These are phyloP conservation scores for Juglanconis sp. DNA, from an alignment of 2,329 filamentous ascomycete genomes.

Conservation along the genomic window DNA sequence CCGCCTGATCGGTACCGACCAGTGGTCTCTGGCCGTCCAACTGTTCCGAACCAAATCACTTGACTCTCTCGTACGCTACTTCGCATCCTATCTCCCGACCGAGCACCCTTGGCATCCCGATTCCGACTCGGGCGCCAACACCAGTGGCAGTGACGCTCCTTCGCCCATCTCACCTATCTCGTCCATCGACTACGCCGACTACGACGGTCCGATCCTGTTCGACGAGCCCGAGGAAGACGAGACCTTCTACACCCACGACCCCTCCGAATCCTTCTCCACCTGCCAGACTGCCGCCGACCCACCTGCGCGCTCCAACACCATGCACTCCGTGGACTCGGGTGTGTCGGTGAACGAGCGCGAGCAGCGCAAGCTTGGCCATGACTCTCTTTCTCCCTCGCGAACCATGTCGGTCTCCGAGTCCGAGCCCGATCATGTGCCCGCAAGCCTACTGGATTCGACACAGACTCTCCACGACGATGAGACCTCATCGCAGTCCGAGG, in stretches of 20 bases:
- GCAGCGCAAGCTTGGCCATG: constrained; percentile 31
- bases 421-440: constrained; percentile 39
- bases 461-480: constrained; percentile 36
- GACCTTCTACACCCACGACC: constrained; percentile 38
- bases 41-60: constrained; percentile 58
- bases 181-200: constrained; percentile 20
- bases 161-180: neutral
- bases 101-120: constrained; percentile 42
- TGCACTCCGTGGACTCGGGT: constrained; percentile 41
- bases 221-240: constrained; percentile 38
- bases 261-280: constrained; percentile 26
- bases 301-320: constrained; percentile 51
- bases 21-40: constrained; percentile 57
- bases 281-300: constrained; percentile 26
- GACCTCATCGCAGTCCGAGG: constrained; percentile 42
- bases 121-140: constrained; percentile 33
- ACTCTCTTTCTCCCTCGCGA: constrained; percentile 40
- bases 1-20: constrained; percentile 53
- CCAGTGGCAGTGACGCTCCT: constrained; percentile 34
- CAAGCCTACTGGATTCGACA: constrained; percentile 28
- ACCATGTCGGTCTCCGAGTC: constrained; percentile 52
- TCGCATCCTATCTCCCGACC: constrained; percentile 55
- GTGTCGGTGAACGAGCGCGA: constrained; percentile 34
- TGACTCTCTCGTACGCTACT: constrained; percentile 59
- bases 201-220: constrained; percentile 37